phyloP scores from a whole-genome alignment of 176 grass and related monocot genomes.

The Triticum turgidum region DNA sequence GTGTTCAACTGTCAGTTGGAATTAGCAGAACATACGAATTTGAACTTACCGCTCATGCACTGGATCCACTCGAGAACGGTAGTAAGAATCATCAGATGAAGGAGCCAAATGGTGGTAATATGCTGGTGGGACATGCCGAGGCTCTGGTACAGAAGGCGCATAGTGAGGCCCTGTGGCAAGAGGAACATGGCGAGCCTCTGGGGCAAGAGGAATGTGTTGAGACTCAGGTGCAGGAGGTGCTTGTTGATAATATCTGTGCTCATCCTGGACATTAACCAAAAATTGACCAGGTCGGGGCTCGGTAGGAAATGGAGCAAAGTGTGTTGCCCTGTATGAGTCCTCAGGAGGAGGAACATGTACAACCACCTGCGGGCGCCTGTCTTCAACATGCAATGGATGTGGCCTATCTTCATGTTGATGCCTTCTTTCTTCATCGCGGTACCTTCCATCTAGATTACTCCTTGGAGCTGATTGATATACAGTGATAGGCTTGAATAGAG shows the following conservation, averaged over 20 bases:
- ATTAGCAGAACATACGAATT: neutral
- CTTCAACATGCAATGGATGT: conserved; percentile 25
- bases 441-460: conserved; percentile 19
- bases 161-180: conserved; percentile 18
- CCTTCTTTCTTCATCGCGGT: conserved; percentile 28
- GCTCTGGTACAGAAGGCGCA: conserved; percentile 37
- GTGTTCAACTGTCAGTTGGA: conserved; percentile 5
- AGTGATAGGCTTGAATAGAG: conserved; percentile 41
- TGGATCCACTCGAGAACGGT: conserved; percentile 35
- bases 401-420: conserved; percentile 37
- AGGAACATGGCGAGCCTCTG: conserved; percentile 11
- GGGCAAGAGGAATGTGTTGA: conserved; percentile 17
- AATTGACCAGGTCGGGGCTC: conserved; percentile 27
- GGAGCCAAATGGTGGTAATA: conserved; percentile 38
- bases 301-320: conserved; percentile 30
- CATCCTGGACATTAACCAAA: conserved; percentile 31
- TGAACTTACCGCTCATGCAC: conserved; percentile 43
- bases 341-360: conserved; percentile 37
- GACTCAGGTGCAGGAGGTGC: conserved; percentile 20
- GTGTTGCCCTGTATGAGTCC: conserved; percentile 42
- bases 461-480: conserved; percentile 25
- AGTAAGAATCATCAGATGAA: conserved; percentile 47
- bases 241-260: conserved; percentile 37
- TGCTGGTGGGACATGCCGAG: conserved; percentile 39
- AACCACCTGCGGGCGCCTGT: conserved; percentile 23